These are phyloP conservation scores for Aspergillus clavatus DNA, from an alignment of 2,329 filamentous ascomycete genomes.

Conservation along the genomic window DNA sequence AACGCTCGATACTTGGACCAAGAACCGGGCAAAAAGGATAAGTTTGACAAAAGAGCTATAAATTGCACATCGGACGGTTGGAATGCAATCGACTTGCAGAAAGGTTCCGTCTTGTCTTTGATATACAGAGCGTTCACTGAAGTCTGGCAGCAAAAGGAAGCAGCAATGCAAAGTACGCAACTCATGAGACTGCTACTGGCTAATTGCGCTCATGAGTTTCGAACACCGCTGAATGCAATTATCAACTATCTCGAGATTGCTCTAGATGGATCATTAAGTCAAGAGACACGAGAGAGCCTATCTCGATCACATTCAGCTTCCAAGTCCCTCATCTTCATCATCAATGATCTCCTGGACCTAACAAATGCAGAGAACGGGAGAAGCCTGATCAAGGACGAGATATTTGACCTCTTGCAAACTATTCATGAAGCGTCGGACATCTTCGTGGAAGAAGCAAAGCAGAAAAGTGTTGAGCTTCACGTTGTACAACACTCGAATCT, in stretches of 20 bases:
- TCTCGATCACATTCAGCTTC: slow-evolving; percentile 83
- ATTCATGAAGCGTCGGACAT: slow-evolving; percentile 72
- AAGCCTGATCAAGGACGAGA: slow-evolving; percentile 71
- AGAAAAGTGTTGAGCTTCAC: slow-evolving; percentile 69
- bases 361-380: slow-evolving; percentile 84
- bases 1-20: slow-evolving; percentile 73
- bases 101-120: slow-evolving; percentile 77
- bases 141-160: slow-evolving; percentile 88
- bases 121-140: slow-evolving; percentile 90
- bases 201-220: slow-evolving; percentile 87
- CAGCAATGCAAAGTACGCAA: slow-evolving; percentile 73
- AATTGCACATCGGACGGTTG: slow-evolving; percentile 65
- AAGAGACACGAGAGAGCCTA: slow-evolving; percentile 79
- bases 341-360: slow-evolving; percentile 83
- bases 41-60: slow-evolving; percentile 74
- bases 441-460: slow-evolving; percentile 67
- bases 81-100: slow-evolving; percentile 85
- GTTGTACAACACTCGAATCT: slow-evolving; percentile 64
- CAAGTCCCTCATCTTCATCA: slow-evolving; percentile 88
- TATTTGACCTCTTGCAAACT: slow-evolving; percentile 67
- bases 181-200: slow-evolving; percentile 73
- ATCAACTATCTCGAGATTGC: slow-evolving; percentile 94
- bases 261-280: slow-evolving; percentile 71
- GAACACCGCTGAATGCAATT: slow-evolving; percentile 86
- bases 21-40: slow-evolving; percentile 75